These are phyloP conservation scores for Crucibulum laeve DNA, from an alignment of 768 basidiomycete genomes.

Conservation along the genomic window DNA sequence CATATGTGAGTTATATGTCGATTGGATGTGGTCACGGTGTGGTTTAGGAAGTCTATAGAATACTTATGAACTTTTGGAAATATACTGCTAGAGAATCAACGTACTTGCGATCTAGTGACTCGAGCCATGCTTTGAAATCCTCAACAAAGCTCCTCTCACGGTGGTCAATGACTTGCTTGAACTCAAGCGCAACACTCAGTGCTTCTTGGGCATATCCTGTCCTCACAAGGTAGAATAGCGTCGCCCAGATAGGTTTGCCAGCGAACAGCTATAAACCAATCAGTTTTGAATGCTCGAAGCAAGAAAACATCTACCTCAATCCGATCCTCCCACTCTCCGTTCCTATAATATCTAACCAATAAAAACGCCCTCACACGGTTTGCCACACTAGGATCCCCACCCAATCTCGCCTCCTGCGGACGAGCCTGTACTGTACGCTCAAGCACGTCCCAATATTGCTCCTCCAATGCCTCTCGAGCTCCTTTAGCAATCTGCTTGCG, in stretches of 20 bases:
- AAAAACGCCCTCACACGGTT: slow-evolving; percentile 91
- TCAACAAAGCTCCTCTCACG: slow-evolving; percentile 81
- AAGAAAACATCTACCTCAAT: slow-evolving; percentile 62
- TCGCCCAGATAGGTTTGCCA: slow-evolving; percentile 89
- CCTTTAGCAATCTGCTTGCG: slow-evolving; percentile 75
- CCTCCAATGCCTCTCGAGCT: slow-evolving; percentile 77
- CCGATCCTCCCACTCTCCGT: slow-evolving; percentile 82
- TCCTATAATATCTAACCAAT: slow-evolving; percentile 71
- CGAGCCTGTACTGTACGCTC: slow-evolving; percentile 79
- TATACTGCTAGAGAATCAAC: slow-evolving; percentile 12
- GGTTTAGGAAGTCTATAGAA: slow-evolving; percentile 57
- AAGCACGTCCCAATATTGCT: slow-evolving; percentile 82
- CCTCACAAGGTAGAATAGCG: slow-evolving; percentile 87
- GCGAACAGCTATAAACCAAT: slow-evolving; percentile 60
- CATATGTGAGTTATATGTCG: slow-evolving; percentile 84
- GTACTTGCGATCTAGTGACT: slow-evolving; percentile 74
- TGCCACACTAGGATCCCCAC: slow-evolving; percentile 85
- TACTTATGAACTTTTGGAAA: slow-evolving; percentile 3
- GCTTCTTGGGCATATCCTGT: slow-evolving; percentile 83
- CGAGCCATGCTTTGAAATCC: slow-evolving; percentile 80
- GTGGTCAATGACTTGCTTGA: slow-evolving; percentile 67
- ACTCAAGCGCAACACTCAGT: slow-evolving; percentile 64
- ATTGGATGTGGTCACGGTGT: slow-evolving; percentile 76
- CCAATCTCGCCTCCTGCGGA: slow-evolving; percentile 80
- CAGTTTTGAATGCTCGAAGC: background rate